These are phyloP conservation scores for Macadamia integrifolia DNA, from an alignment of 164 flowering plant genomes.

Conservation along the genomic window DNA sequence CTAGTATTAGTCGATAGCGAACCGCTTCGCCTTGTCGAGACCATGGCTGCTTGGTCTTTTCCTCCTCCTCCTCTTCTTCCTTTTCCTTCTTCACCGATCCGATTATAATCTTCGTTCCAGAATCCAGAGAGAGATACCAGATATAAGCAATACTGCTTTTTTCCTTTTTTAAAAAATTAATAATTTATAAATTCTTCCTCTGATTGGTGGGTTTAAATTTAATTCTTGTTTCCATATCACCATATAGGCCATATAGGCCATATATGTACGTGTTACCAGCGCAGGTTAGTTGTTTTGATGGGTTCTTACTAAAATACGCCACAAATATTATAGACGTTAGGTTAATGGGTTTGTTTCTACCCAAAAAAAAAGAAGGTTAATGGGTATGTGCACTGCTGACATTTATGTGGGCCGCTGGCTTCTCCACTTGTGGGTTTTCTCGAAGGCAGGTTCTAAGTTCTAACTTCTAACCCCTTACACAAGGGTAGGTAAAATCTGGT, in stretches of 20 bases:
- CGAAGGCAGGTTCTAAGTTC: too few relatives aligned
- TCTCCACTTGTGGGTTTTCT: too few relatives aligned
- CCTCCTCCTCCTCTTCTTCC: neutral
- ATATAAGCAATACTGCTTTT: neutral
- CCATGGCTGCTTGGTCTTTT: constrained; percentile 42
- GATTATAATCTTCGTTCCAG: too few relatives aligned
- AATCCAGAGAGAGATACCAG: neutral
- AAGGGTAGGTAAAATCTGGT: too few relatives aligned
- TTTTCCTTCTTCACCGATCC: neutral
- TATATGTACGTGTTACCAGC: neutral
- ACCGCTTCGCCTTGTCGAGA: constrained; percentile 84
- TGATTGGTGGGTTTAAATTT: too few relatives aligned
- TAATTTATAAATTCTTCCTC: too few relatives aligned
- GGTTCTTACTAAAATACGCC: neutral
- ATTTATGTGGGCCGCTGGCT: too few relatives aligned
- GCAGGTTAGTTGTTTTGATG: neutral
- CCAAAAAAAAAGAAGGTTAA: too few relatives aligned
- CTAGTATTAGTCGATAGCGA: constrained; percentile 50
- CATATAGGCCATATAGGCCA: too few relatives aligned
- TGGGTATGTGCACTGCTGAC: too few relatives aligned
- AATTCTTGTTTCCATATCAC: neutral
- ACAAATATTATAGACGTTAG: neutral
- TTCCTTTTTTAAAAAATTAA: neutral
- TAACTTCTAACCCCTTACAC: too few relatives aligned
- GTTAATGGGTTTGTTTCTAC: neutral